Base-by-base conservation (phyloP, 495 filamentous ascomycete species). In the Gamarada debralockiae region DNA sequence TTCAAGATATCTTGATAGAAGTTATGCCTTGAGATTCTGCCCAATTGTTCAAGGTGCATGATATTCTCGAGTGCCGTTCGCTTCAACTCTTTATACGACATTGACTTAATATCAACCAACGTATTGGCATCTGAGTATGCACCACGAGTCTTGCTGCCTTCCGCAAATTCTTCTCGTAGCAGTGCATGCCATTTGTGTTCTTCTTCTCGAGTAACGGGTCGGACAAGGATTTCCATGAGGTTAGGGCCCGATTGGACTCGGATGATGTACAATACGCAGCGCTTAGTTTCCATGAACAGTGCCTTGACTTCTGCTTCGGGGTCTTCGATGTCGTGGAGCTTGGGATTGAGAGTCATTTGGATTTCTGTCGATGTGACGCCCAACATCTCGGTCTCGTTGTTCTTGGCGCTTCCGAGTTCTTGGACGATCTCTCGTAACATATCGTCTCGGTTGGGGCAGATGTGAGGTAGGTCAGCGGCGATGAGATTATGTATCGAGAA, bases 241-340 rank as follows among this genome's bases (percentile, higher is more conserved):
- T 92, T 95, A 34, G 81, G 67, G n/a, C 93, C 93, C 3, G 87
- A 86, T 67, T 99, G 93, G 15, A 99, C 87, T 39, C 93, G 84
- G 61, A 99, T 97, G 65, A 99, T 96, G 68, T 97, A 99, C 50
- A 99, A 76, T 50, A 99, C 85, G 67, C 93, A 96, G 53, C 93
- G 81, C 67, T 99, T 99, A 2, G 95, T 97, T 70, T 97, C 93
- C 82, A 96, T 96, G 63, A 97, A 95, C 9, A 99, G 72, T 3
- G 91, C 80, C 65, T 96, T 96, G 38, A 93, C 72, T 41, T 93
- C 87, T 3, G 87, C 90, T 59, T 97, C 91, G 9, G 95, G 92
- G 64, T 97, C 93, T 72, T 96, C 90, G 53, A 87, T 71, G 56
- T 95, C 87, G 63, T 95, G 90, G 46, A 96, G 78, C 67, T 92